phyloP scores from a whole-genome alignment of 306 rosid species.

The Amphicarpaea edgeworthii region DNA sequence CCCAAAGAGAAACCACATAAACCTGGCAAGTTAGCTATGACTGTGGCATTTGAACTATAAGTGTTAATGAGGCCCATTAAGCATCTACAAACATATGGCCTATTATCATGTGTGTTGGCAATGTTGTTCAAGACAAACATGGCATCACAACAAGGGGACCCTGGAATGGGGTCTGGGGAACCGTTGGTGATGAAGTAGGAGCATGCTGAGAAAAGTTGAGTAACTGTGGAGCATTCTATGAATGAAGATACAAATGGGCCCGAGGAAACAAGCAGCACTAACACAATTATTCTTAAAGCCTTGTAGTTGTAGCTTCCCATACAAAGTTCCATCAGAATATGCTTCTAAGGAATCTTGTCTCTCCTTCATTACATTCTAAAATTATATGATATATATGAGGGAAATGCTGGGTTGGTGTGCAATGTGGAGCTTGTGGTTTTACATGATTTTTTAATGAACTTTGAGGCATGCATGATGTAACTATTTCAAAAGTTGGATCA shows the following conservation, averaged over 20 bases:
- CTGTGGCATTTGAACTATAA: constrained; percentile 53
- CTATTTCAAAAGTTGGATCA: not conserved
- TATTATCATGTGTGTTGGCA: constrained; percentile 40
- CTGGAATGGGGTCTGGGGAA: constrained; percentile 62
- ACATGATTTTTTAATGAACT: constrained; percentile 56
- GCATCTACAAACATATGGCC: constrained; percentile 56
- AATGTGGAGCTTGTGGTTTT: constrained; percentile 47
- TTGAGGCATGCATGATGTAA: constrained; percentile 41
- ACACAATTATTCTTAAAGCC: constrained; percentile 40
- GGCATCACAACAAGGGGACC: constrained; percentile 65
- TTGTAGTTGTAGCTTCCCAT: constrained; percentile 46
- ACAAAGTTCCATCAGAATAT: constrained; percentile 10
- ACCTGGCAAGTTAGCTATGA: constrained; percentile 61
- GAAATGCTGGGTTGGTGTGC: constrained; percentile 50
- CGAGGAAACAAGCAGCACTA: constrained; percentile 23
- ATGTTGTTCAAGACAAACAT: constrained; percentile 50
- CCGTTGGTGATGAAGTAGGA: constrained; percentile 58
- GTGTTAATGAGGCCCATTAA: constrained; percentile 56
- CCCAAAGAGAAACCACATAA: constrained; percentile 71
- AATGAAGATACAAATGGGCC: constrained; percentile 33
- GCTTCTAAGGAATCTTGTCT: not conserved
- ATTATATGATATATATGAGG: not conserved
- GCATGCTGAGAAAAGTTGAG: constrained; percentile 54
- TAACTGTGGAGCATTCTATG: constrained; percentile 58
- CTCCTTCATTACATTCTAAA: not conserved